Base-by-base conservation (phyloP, 805 yeast genomes). In the Starmerella apicola region DNA sequence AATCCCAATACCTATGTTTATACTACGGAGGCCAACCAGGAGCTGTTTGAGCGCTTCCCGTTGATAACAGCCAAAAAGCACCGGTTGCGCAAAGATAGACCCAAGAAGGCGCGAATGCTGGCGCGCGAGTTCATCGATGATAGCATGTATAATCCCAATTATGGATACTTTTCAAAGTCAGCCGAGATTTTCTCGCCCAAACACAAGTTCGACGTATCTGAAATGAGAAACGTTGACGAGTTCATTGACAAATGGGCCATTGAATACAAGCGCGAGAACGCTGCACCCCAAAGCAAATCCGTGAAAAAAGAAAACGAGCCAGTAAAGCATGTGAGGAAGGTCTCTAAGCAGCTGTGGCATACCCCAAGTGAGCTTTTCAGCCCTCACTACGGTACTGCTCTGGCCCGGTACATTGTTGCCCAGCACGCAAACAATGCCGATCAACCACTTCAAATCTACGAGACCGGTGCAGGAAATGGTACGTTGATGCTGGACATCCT, bases 381-480 rank as follows among this genome's bases (percentile, higher is more conserved):
- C 46, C 94, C 95, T 0, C 76, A 66, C 51, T 83, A 84, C 52
- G 94, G 94, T 12, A 81, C 81, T 56, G 84, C 93, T 0, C 62
- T 88, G 41, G 95, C 95, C 0, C 64, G 86, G 39, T 81, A 83
- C 59, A 61, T 86, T 16, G 28, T 44, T 5, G 60, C 83, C 39
- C 77, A 75, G 7, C 81, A 78, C 55, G 75, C 28, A 2, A 22
- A 32, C 76, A 57, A 61, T 76, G 49, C 76, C 77, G 46, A 62
- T 86, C 1, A 70, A 31, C 85, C 81, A 53, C 62, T 88, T 34
- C 68, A 74, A 5, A 80, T 83, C 20, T 84, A 82, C 59, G 95
- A 84, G 59, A 73, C 81, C 67, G 95, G 94, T 43, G 94, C 85
- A 17, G 94, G 94, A 49, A 83, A 83, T 52, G 94, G 94, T 31